phyloP scores from a whole-genome alignment of 2,329 filamentous ascomycete species.

The Lecanicillium sp. region DNA sequence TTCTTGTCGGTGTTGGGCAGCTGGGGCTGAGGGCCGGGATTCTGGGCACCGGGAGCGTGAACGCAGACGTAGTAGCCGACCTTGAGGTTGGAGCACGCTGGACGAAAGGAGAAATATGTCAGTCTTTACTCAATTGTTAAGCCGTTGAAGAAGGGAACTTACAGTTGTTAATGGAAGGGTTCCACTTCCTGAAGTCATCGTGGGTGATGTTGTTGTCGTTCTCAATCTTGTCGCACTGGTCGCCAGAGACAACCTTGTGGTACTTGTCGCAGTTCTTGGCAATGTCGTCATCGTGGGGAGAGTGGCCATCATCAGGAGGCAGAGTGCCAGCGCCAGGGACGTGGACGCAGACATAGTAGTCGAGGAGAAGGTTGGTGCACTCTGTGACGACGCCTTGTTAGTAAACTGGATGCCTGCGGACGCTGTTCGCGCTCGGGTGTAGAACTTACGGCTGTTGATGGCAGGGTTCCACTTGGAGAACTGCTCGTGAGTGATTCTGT shows the following conservation, averaged over 20 bases:
- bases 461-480: slow-evolving; percentile 6
- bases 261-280: slow-evolving; percentile 1
- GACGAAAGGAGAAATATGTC: no score
- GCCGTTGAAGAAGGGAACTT: no score
- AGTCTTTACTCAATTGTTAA: no score
- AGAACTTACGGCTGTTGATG: background rate
- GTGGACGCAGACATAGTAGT: slow-evolving; percentile 3
- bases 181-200: slow-evolving; percentile 1
- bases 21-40: background rate
- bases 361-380: slow-evolving; percentile 1
- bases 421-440: no score
- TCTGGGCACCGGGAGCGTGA: background rate
- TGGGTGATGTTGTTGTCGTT: background rate
- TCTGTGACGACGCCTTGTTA: no score
- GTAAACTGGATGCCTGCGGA: no score
- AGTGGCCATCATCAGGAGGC: background rate
- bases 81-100: slow-evolving; percentile 1
- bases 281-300: background rate
- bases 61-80: slow-evolving; percentile 5
- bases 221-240: slow-evolving; percentile 4
- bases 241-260: slow-evolving; percentile 2
- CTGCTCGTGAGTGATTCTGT: slow-evolving; percentile 1
- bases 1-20: background rate
- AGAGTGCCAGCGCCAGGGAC: background rate
- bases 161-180: slow-evolving; percentile 2